phyloP scores from a whole-genome alignment of 2,329 filamentous ascomycete genomes.

The Cyanodermella asteris region DNA sequence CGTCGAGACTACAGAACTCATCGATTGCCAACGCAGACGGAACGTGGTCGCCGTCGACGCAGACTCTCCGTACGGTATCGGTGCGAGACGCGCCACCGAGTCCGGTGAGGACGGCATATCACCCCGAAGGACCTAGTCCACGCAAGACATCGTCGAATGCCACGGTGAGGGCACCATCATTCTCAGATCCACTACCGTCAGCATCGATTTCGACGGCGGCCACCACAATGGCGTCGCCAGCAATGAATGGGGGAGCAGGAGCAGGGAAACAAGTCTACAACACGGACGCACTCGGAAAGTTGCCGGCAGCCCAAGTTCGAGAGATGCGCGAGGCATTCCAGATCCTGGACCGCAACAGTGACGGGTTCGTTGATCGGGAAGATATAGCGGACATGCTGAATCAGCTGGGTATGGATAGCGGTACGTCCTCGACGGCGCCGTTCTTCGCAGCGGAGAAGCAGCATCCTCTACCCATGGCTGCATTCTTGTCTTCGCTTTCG shows the following conservation, averaged over 20 bases:
- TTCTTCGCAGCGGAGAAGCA: constrained; percentile 61
- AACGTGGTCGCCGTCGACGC: constrained; percentile 8
- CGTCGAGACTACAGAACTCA: constrained; percentile 12
- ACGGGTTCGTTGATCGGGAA: constrained; percentile 59
- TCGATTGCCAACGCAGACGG: constrained; percentile 17
- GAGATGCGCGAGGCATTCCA: constrained; percentile 84
- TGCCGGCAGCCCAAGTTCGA: constrained; percentile 64
- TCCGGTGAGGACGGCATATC: no score
- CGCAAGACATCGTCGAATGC: constrained; percentile 9
- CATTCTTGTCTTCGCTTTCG: constrained; percentile 67
- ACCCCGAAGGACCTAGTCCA: constrained; percentile 14
- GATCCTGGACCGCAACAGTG: constrained; percentile 74
- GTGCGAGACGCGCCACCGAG: constrained; percentile 7
- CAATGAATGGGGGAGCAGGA: background rate
- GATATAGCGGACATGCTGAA: constrained; percentile 74
- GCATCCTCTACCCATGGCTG: constrained; percentile 59
- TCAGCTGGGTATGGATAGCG: constrained; percentile 58
- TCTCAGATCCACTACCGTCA: constrained; percentile 11
- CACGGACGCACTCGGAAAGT: constrained; percentile 19
- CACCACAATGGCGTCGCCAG: constrained; percentile 3
- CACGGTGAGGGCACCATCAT: constrained; percentile 13
- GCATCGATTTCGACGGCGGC: constrained; percentile 3
- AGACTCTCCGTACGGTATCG: constrained; percentile 8
- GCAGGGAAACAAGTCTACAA: constrained; percentile 9
- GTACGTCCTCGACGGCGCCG: constrained; percentile 43